Evolutionary conservation across 2,329 filamentous ascomycete genomes (phyloP).

Genomic region (Calonectria montana): DNA sequence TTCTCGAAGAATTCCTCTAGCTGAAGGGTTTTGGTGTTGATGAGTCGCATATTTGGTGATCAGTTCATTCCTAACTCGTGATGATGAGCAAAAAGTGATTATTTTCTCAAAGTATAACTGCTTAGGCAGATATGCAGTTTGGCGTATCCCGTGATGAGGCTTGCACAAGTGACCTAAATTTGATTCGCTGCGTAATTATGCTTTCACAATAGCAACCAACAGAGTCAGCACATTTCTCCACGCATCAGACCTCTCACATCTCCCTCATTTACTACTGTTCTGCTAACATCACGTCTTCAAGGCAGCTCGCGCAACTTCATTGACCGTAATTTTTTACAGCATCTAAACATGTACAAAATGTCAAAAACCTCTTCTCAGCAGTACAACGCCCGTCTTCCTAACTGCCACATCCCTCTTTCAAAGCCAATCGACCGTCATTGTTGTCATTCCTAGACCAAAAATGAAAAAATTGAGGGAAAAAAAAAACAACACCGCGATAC

Average conservation of each 20-base stretch:
- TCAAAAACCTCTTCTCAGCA: background rate
- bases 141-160: background rate
- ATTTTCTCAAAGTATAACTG: background rate
- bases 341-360: constrained; percentile 26
- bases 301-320: background rate
- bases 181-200: background rate
- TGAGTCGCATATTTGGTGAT: background rate
- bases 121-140: background rate
- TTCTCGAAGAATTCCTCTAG: background rate
- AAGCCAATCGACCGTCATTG: constrained; percentile 18
- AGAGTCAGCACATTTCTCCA: too few relatives aligned
- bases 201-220: too few relatives aligned
- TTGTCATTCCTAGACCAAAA: constrained; percentile 5
- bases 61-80: background rate
- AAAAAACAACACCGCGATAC: background rate
- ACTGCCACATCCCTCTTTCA: constrained; percentile 14
- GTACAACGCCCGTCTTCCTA: background rate
- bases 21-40: background rate
- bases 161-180: background rate
- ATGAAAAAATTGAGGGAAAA: background rate
- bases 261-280: background rate
- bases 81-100: too few relatives aligned
- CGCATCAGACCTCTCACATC: too few relatives aligned
- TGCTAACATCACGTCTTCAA: background rate
- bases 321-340: constrained; percentile 25